These are phyloP conservation scores for Groenewaldozyma sp. DNA, from an alignment of 1,139 yeast genomes.

Conservation along the genomic window DNA sequence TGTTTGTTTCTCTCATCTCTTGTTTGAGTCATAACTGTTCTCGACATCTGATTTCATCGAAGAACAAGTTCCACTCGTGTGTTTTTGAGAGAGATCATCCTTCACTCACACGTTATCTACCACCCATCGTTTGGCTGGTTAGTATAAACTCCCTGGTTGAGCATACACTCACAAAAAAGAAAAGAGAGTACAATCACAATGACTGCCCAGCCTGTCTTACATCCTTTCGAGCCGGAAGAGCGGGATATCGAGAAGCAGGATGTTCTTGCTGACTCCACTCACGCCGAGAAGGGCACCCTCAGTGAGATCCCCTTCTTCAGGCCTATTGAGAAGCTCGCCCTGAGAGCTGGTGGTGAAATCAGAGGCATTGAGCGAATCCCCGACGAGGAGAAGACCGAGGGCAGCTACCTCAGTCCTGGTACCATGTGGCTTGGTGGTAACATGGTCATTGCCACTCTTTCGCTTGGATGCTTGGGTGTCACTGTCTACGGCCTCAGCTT, in stretches of 20 bases:
- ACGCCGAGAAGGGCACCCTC: slow-evolving; percentile 1
- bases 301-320: slow-evolving; percentile 1
- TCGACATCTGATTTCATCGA: too few species aligned
- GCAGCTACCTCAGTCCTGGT: slow-evolving; percentile 58
- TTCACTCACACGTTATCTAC: too few species aligned
- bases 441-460: slow-evolving; percentile 74
- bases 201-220: too few species aligned
- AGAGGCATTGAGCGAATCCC: slow-evolving; percentile 64
- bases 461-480: slow-evolving; percentile 75
- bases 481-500: slow-evolving; percentile 42
- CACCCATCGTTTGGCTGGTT: too few species aligned
- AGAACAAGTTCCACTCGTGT: too few species aligned
- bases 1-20: too few species aligned
- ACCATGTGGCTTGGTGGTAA: slow-evolving; percentile 93
- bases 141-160: too few species aligned
- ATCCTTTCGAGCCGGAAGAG: neutral
- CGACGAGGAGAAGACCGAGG: slow-evolving; percentile 57
- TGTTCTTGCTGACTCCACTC: neutral
- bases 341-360: slow-evolving; percentile 36
- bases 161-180: too few species aligned
- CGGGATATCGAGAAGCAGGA: neutral
- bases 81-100: too few species aligned
- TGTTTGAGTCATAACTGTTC: too few species aligned
- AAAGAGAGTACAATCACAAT: too few species aligned
- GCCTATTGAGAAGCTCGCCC: slow-evolving; percentile 7